Percentiles rank a stretch among this genome's conserved stretches.
Evolutionary conservation across 78 protist genomes (phyloP).

Genomic region (Cavenderia fasciculata): DNA sequence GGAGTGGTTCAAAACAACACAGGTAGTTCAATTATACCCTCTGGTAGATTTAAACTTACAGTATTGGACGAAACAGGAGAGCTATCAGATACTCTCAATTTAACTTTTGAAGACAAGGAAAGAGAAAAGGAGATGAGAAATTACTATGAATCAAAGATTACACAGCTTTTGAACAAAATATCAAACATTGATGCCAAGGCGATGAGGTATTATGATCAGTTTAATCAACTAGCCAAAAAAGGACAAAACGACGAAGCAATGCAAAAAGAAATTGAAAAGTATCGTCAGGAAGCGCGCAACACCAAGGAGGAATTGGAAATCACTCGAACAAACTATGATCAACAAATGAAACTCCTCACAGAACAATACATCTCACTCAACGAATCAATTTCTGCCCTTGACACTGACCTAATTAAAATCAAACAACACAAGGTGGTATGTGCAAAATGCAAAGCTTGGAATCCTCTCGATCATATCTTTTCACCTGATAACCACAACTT

Average conservation of each 20-base stretch:
- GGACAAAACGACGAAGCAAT: constrained; percentile 28
- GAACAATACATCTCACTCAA: constrained; percentile 67
- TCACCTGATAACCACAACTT: constrained; percentile 35
- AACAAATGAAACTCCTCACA: constrained; percentile 53
- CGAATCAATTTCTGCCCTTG: constrained; percentile 34
- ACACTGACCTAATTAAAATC: constrained; percentile 43
- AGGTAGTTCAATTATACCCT: not conserved
- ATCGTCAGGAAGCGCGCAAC: not conserved
- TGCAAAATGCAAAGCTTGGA: constrained; percentile 71
- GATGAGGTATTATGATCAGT: constrained; percentile 55
- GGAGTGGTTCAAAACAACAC: too few species aligned
- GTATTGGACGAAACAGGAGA: constrained; percentile 71
- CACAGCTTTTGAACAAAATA: constrained; percentile 65
- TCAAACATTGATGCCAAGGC: constrained; percentile 73
- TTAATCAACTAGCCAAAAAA: constrained; percentile 30
- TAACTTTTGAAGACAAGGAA: constrained; percentile 63
- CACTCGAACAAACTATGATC: constrained; percentile 66
- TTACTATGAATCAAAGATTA: constrained; percentile 61
- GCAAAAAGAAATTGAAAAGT: constrained; percentile 10
- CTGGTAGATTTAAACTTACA: constrained; percentile 56
- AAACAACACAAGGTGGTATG: constrained; percentile 68
- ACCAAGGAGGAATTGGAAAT: constrained; percentile 66
- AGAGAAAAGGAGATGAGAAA: constrained; percentile 72
- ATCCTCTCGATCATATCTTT: constrained; percentile 40
- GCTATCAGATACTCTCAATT: constrained; percentile 47